Evolutionary conservation across 2,329 filamentous ascomycete genomes (phyloP).

Genomic region (Tolypocladium tundrense): DNA sequence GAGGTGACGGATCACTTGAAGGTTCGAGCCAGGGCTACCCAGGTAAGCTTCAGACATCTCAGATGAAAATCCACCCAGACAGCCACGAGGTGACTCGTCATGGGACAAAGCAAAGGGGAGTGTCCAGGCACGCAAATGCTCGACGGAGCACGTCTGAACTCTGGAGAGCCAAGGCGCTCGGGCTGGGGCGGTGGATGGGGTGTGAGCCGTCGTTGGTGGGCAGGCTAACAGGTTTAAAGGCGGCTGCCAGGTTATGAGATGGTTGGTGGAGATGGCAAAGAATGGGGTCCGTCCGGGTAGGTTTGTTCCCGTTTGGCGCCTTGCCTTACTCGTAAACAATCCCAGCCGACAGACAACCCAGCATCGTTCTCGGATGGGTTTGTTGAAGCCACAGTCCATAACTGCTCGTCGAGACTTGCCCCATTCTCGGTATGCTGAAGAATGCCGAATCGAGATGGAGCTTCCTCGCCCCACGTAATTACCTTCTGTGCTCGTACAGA

Average conservation of each 20-base stretch:
- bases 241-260: neutral
- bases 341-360: neutral
- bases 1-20: neutral
- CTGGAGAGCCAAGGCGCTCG: neutral
- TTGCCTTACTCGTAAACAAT: neutral
- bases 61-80: conserved; percentile 1
- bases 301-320: neutral
- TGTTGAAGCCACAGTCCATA: neutral
- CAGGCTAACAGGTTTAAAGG: neutral
- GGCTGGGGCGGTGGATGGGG: neutral
- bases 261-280: neutral
- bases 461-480: neutral
- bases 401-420: no score
- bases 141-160: neutral
- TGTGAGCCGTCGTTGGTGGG: neutral
- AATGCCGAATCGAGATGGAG: neutral
- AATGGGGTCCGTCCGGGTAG: neutral
- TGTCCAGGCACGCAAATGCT: neutral
- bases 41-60: conserved; percentile 1
- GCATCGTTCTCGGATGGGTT: neutral
- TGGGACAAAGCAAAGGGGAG: neutral
- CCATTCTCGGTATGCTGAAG: neutral
- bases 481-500: neutral
- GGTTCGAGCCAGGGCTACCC: neutral
- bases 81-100: neutral